Percentiles rank a stretch among this genome's conserved stretches.
These are phyloP conservation scores for Primulina huaijiensis DNA, from an alignment of 257 asterid genomes.

Conservation along the genomic window DNA sequence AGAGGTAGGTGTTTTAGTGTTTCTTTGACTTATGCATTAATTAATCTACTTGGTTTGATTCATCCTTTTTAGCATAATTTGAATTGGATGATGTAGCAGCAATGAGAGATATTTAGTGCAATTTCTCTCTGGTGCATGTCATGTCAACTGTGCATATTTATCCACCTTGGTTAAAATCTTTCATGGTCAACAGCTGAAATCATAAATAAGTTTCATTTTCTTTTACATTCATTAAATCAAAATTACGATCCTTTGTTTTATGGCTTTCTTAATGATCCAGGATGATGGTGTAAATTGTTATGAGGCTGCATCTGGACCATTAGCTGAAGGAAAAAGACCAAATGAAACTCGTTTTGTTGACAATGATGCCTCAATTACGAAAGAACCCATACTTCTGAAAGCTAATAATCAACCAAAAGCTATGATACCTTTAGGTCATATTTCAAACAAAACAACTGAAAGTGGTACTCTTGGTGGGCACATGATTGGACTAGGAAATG, in stretches of 20 bases:
- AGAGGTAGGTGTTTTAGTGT: conserved; percentile 1
- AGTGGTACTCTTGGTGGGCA: conserved; percentile 27
- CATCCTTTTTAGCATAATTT: not conserved
- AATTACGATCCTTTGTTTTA: not conserved
- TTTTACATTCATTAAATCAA: not conserved
- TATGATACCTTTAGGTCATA: conserved; percentile 23
- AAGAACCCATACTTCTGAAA: conserved; percentile 27
- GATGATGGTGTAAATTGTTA: conserved; percentile 48
- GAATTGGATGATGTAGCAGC: not conserved
- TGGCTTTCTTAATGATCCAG: conserved; percentile 42
- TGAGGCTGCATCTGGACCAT: conserved; percentile 35
- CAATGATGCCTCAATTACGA: conserved; percentile 31
- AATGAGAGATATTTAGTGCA: not conserved
- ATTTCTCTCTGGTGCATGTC: not conserved
- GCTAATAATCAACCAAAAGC: conserved; percentile 27
- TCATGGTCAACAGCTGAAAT: not conserved
- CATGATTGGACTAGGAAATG: conserved; percentile 30
- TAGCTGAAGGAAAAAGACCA: conserved; percentile 31
- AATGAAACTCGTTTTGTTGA: conserved; percentile 23
- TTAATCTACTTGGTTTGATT: not conserved
- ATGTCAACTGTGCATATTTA: not conserved
- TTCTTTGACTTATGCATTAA: conserved; percentile 2
- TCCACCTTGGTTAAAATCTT: not conserved
- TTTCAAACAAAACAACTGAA: conserved; percentile 29
- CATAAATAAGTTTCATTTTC: not conserved